These are phyloP conservation scores for Canariomyces notabilis DNA, from an alignment of 2,329 filamentous ascomycete genomes.

Conservation along the genomic window DNA sequence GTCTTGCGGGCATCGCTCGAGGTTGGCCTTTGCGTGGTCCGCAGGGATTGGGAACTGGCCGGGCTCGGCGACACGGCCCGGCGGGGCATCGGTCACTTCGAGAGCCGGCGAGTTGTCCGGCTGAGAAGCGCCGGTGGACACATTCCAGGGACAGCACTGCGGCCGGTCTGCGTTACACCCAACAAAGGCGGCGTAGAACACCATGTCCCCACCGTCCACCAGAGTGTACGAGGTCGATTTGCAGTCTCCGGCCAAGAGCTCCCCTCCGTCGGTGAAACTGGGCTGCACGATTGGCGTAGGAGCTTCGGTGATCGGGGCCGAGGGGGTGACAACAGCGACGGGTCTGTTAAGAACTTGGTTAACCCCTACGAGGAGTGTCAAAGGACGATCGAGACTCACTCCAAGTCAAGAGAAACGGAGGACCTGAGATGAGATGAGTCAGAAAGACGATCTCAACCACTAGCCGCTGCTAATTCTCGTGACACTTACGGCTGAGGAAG, in stretches of 20 bases:
- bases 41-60: slow-evolving; percentile 20
- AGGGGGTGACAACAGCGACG: slow-evolving; percentile 10
- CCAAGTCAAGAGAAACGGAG: slow-evolving; percentile 11
- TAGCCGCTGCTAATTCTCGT: too few species aligned
- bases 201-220: slow-evolving; percentile 21
- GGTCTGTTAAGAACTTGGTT: slow-evolving; percentile 8
- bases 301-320: slow-evolving; percentile 6
- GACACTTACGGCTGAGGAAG: slow-evolving; percentile 17
- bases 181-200: slow-evolving; percentile 25
- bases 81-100: too few species aligned
- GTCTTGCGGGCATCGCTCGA: slow-evolving; percentile 25
- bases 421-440: slow-evolving; percentile 6
- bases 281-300: slow-evolving; percentile 9
- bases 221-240: slow-evolving; percentile 25
- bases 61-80: slow-evolving; percentile 7
- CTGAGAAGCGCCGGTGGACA: slow-evolving; percentile 14
- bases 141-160: slow-evolving; percentile 28
- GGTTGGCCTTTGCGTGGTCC: slow-evolving; percentile 7
- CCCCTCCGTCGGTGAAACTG: slow-evolving; percentile 19
- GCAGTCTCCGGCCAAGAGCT: slow-evolving; percentile 24
- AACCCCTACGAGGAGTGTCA: background rate
- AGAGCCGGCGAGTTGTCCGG: too few species aligned
- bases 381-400: background rate
- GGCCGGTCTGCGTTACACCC: slow-evolving; percentile 26
- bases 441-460: background rate